These are phyloP conservation scores for Allomyces macrogynus DNA, from an alignment of 192 early-diverging fungal genomes.

Conservation along the genomic window DNA sequence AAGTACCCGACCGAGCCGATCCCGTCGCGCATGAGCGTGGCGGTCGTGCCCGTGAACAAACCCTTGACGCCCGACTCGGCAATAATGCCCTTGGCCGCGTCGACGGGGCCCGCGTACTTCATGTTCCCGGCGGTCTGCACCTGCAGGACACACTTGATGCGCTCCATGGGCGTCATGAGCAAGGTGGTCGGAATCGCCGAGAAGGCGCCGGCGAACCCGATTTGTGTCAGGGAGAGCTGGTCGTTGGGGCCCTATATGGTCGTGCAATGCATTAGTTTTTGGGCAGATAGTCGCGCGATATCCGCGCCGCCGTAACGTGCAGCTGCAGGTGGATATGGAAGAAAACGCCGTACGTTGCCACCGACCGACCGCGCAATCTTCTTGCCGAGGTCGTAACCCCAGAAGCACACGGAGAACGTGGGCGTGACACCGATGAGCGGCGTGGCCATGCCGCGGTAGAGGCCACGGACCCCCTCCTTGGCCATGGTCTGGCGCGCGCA, in stretches of 20 bases:
- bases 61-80: constrained; percentile 66
- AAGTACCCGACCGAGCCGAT: constrained; percentile 92
- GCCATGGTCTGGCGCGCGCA: constrained; percentile 78
- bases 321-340: background rate
- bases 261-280: background rate
- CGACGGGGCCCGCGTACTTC: constrained; percentile 78
- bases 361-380: constrained; percentile 29
- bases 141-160: constrained; percentile 89
- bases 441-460: constrained; percentile 90
- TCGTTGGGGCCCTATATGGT: constrained; percentile 8
- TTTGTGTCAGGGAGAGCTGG: constrained; percentile 50
- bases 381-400: constrained; percentile 65
- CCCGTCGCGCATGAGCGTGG: constrained; percentile 78
- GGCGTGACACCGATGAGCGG: constrained; percentile 87
- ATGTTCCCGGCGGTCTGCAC: constrained; percentile 25
- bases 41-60: constrained; percentile 84
- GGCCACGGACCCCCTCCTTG: constrained; percentile 70
- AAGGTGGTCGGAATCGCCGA: constrained; percentile 88
- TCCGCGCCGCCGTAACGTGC: background rate
- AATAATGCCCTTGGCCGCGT: constrained; percentile 64
- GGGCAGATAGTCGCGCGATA: background rate
- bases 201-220: constrained; percentile 76
- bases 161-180: constrained; percentile 85
- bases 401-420: constrained; percentile 88
- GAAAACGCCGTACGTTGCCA: constrained; percentile 14